A percentile compares a stretch with the other conserved stretches of the same genome.
These are phyloP conservation scores for Venturia oleaginea DNA, from an alignment of 2,329 filamentous ascomycete species.

Conservation along the genomic window DNA sequence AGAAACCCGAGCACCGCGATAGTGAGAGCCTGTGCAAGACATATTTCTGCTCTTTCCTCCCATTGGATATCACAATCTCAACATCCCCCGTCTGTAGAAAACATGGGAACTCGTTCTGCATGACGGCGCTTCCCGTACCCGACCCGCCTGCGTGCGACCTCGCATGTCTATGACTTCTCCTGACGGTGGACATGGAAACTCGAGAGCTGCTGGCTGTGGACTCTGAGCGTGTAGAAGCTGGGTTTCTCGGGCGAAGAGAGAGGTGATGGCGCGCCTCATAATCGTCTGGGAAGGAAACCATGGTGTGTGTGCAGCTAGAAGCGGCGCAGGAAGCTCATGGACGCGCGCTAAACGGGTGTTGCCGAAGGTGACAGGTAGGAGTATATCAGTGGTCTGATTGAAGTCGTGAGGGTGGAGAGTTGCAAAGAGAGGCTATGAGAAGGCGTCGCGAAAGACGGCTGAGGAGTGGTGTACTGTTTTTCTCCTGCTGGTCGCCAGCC, in stretches of 20 bases:
- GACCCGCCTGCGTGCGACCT: slow-evolving; percentile 68
- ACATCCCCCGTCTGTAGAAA: slow-evolving; percentile 89
- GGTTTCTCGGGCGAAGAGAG: slow-evolving; percentile 54
- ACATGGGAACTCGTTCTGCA: slow-evolving; percentile 86
- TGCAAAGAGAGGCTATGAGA: neutral
- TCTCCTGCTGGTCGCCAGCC: neutral
- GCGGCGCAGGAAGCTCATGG: slow-evolving; percentile 1
- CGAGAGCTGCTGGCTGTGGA: slow-evolving; percentile 13
- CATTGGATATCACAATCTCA: slow-evolving; percentile 67
- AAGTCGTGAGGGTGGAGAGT: neutral
- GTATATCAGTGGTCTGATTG: neutral
- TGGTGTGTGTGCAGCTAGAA: neutral
- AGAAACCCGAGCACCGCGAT: slow-evolving; percentile 86
- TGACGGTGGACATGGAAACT: slow-evolving; percentile 8
- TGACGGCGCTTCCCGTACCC: slow-evolving; percentile 42
- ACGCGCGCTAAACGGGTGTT: neutral
- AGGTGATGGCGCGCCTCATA: neutral
- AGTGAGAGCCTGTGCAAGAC: slow-evolving; percentile 80
- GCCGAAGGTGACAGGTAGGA: neutral
- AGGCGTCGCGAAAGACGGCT: neutral
- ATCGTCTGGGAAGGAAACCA: slow-evolving; percentile 5
- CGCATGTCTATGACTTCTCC: slow-evolving; percentile 12
- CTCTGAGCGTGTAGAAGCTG: slow-evolving; percentile 36
- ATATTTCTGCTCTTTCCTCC: slow-evolving; percentile 70
- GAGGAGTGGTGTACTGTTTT: neutral